These are phyloP conservation scores for Venturia effusa DNA, from an alignment of 2,329 filamentous ascomycete species.

Conservation along the genomic window DNA sequence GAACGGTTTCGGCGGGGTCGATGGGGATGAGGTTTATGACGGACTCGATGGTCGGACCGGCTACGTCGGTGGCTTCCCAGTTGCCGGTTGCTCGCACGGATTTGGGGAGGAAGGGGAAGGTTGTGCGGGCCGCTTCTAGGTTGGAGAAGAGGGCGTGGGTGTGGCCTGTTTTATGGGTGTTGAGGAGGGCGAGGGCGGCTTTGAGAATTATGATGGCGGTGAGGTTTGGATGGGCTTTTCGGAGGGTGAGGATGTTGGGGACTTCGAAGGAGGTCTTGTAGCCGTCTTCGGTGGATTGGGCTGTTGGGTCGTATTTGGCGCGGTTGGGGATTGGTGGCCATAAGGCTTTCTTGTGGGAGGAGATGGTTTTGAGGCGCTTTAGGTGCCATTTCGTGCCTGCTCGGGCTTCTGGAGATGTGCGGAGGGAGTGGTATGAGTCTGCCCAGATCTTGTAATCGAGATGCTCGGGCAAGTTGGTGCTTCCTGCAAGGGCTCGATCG, in stretches of 20 bases:
- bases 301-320: background rate
- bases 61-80: constrained; percentile 5
- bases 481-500: constrained; percentile 3
- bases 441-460: constrained; percentile 5
- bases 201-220: constrained; percentile 2
- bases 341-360: background rate
- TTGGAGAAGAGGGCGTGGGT: constrained; percentile 6
- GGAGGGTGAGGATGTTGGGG: background rate
- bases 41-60: background rate
- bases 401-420: constrained; percentile 3
- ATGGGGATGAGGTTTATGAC: constrained; percentile 4
- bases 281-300: background rate
- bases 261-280: background rate
- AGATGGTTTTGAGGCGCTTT: background rate
- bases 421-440: constrained; percentile 4
- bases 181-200: constrained; percentile 4
- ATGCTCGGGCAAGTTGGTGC: background rate
- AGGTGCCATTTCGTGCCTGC: constrained; percentile 8
- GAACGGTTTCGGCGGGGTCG: background rate
- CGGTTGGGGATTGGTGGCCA: background rate
- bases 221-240: background rate
- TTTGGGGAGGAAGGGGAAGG: constrained; percentile 3
- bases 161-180: background rate
- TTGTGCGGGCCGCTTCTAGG: constrained; percentile 5
- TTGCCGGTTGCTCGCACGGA: background rate